Evolutionary conservation across 306 rosid genomes (phyloP).

Genomic region (Trifolium subterraneum): DNA sequence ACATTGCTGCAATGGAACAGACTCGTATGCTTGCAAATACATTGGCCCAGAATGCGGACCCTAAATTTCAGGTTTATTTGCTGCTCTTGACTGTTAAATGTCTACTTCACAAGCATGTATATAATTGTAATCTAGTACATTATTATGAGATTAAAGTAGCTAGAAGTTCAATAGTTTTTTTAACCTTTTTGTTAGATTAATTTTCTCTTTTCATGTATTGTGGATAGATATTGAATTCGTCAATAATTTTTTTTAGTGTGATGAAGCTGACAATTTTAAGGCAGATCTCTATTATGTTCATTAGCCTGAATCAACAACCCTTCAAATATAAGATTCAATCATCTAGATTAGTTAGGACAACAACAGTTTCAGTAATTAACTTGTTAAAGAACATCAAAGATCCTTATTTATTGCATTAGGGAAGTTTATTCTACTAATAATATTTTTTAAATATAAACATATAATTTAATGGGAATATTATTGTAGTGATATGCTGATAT

Average conservation of each 20-base stretch:
- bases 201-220: constrained; percentile 9
- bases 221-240: constrained; percentile 25
- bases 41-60: constrained; percentile 86
- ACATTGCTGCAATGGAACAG: constrained; percentile 88
- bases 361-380: constrained; percentile 7
- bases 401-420: not conserved
- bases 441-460: too few relatives aligned
- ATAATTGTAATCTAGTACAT: constrained; percentile 16
- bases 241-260: not conserved
- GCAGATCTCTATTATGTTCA: not conserved
- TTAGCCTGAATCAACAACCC: not conserved
- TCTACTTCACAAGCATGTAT: constrained; percentile 33
- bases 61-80: constrained; percentile 88
- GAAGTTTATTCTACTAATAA: not conserved
- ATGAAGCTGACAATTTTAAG: constrained; percentile 5
- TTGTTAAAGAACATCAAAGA: not conserved
- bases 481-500: not conserved
- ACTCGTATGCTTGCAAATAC: constrained; percentile 96
- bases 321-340: constrained; percentile 9
- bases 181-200: constrained; percentile 11
- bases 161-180: constrained; percentile 26
- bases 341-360: constrained; percentile 9
- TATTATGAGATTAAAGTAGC: constrained; percentile 18
- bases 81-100: constrained; percentile 29
- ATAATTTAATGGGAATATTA: too few relatives aligned